Conservation (phyloP, 2,329 filamentous ascomycete species). For the Lithohypha guttulata region DNA sequence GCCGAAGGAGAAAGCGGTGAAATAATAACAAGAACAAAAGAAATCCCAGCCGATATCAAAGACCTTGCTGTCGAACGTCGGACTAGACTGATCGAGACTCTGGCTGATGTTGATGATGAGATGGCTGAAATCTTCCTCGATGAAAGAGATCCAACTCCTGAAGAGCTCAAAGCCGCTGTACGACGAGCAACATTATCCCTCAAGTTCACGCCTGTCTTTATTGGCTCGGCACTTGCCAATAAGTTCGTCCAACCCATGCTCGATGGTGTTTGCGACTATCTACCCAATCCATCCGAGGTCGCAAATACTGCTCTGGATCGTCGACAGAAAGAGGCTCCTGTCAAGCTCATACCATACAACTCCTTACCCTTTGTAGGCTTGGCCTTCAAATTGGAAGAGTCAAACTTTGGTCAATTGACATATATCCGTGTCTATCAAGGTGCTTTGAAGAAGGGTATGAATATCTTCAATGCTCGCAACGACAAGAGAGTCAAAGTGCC, state of each 20-base stretch:
- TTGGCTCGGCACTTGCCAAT: conserved; percentile 91
- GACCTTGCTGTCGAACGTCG: conserved; percentile 72
- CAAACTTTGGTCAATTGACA: conserved; percentile 94
- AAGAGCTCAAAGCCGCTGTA: conserved; percentile 86
- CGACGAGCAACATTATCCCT: conserved; percentile 76
- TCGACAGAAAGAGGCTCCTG: conserved; percentile 63
- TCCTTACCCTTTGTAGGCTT: conserved; percentile 87
- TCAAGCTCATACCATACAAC: conserved; percentile 87
- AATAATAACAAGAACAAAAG: conserved; percentile 62
- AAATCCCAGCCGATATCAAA: conserved; percentile 70
- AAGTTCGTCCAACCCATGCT: conserved; percentile 95
- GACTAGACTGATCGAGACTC: conserved; percentile 77
- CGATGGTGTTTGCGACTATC: conserved; percentile 89
- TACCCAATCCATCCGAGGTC: conserved; percentile 83
- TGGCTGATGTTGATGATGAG: conserved; percentile 95
- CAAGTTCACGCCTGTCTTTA: conserved; percentile 90
- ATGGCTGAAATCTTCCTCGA: conserved; percentile 93
- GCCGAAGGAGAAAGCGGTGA: conserved; percentile 75
- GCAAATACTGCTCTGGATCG: conserved; percentile 82
- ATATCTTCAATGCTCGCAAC: conserved; percentile 85
- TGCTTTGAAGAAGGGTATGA: conserved; percentile 72
- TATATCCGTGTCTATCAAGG: conserved; percentile 99
- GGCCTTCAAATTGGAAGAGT: conserved; percentile 98
- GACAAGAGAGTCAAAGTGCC: conserved; percentile 96
- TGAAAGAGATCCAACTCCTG: conserved; percentile 64